Evolutionary conservation across 768 basidiomycete genomes (phyloP), one percentile per base, ranked within the genome.

Genomic region (Lactarius trivialis): DNA sequence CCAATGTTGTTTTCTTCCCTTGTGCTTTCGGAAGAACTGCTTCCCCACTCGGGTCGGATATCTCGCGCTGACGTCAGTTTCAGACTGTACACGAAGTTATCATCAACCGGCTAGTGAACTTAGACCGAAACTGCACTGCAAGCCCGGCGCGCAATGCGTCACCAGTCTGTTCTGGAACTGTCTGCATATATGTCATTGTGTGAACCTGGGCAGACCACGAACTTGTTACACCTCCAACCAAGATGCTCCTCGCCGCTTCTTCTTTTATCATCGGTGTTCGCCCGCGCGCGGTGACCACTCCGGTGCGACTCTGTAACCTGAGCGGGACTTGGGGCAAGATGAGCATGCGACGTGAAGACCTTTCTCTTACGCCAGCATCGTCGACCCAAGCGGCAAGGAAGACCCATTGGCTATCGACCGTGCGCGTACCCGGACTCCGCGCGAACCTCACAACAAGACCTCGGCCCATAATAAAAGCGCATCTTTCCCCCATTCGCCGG

Each of bases 321-420:
- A 55, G 52, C 57, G 33, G 62, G 58, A 63, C 62, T 60, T 55
- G 52, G 41, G 45, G 17, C 9, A 53, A 30, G 34, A 41, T 15
- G 36, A 54, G 36, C 52, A 28, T 11, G n/a, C 21, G 8, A 2
- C 30, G 19, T 19, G 32, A 55, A 17, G 34, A 63, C n/a, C 14
- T 24, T 28, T 26, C 34, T 2, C 8, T 5, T 15, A n/a, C 9
- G 34, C 53, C 30, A 7, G 37, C 28, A 4, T 11, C 53, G 4
- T 28, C 52, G n/a, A 26, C 52, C 12, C 56, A 48, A n/a, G 34
- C 3, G 1, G 26, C 52, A 54, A 48, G 19, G n/a, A 60, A 43
- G 19, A 34, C 0, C 34, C 41, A 58, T 28, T 11, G 56, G 14
- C 53, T 37, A 34, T 48, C 51, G 26, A 58, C 61, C 12, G 8